phyloP scores from a whole-genome alignment of 805 yeast species.

The Kazachstania martiniae region DNA sequence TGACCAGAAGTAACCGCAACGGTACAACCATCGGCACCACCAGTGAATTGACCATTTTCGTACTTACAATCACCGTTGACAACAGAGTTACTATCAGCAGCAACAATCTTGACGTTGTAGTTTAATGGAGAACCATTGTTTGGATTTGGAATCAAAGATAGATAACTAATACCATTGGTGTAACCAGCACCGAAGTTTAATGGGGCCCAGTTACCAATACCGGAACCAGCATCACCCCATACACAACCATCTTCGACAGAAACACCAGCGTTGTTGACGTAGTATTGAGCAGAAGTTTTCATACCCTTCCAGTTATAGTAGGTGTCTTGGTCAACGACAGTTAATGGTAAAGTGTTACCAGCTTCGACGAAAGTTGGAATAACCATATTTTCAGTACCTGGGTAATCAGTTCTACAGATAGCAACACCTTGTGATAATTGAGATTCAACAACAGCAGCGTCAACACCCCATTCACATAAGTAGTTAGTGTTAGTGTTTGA shows the following conservation, averaged over 20 bases:
- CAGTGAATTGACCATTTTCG: conserved; percentile 52
- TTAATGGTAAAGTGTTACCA: conserved; percentile 34
- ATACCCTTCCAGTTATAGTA: conserved; percentile 57
- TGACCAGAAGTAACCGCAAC: conserved; percentile 71
- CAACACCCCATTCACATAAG: conserved; percentile 57
- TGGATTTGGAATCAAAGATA: conserved; percentile 70
- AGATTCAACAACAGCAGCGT: conserved; percentile 44
- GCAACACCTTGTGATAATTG: conserved; percentile 44
- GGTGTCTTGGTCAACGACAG: conserved; percentile 48
- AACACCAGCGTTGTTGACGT: conserved; percentile 70
- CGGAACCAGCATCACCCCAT: conserved; percentile 53
- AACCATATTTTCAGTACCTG: conserved; percentile 75
- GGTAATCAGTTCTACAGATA: conserved; percentile 69
- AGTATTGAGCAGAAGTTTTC: conserved; percentile 60
- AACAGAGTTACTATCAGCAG: conserved; percentile 46
- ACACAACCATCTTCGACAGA: conserved; percentile 57
- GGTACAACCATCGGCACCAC: conserved; percentile 77
- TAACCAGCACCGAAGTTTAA: conserved; percentile 69
- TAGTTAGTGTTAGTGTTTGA: conserved; percentile 39
- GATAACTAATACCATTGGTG: conserved; percentile 48
- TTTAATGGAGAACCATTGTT: conserved; percentile 47
- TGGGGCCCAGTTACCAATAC: conserved; percentile 74
- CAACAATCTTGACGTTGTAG: conserved; percentile 68
- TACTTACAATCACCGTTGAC: conserved; percentile 67
- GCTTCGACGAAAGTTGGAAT: conserved; percentile 55